Evolutionary conservation across 2,329 filamentous ascomycete species (phyloP).

Genomic region (Spiromastix sp.): DNA sequence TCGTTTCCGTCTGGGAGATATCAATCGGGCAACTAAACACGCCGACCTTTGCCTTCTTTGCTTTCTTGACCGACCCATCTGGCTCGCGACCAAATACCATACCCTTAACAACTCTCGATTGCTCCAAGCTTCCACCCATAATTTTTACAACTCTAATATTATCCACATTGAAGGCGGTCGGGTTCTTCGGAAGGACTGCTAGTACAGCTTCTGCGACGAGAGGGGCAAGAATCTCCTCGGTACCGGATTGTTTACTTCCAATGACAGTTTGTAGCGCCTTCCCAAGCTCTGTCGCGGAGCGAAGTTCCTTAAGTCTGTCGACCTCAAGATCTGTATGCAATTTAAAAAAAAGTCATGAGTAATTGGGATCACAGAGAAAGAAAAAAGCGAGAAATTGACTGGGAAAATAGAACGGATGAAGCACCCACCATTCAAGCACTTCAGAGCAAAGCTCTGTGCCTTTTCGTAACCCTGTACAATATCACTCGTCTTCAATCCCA

Average conservation of each 20-base stretch:
- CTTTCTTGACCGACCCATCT: slow-evolving; percentile 87
- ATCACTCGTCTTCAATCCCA: slow-evolving; percentile 98
- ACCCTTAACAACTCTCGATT: slow-evolving; percentile 88
- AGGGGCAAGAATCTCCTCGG: slow-evolving; percentile 75
- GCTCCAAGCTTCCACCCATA: slow-evolving; percentile 91
- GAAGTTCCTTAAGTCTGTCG: slow-evolving; percentile 79
- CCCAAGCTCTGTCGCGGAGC: slow-evolving; percentile 70
- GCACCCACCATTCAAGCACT: slow-evolving; percentile 60
- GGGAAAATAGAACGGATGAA: not conserved
- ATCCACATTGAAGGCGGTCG: slow-evolving; percentile 94
- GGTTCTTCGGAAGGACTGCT: slow-evolving; percentile 89
- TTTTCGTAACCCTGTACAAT: slow-evolving; percentile 94
- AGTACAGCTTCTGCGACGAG: slow-evolving; percentile 79
- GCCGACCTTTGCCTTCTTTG: slow-evolving; percentile 83
- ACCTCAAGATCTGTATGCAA: slow-evolving; percentile 59
- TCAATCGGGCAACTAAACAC: slow-evolving; percentile 96
- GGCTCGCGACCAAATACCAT: slow-evolving; percentile 98
- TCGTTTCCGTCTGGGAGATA: slow-evolving; percentile 92
- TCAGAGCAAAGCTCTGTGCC: slow-evolving; percentile 78
- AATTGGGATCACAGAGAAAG: slow-evolving; percentile 7
- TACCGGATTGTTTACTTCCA: slow-evolving; percentile 91
- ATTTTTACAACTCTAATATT: slow-evolving; percentile 99
- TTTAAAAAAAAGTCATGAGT: slow-evolving; percentile 7
- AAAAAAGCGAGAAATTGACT: not conserved
- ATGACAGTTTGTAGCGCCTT: slow-evolving; percentile 95